A percentile compares a stretch with the other conserved stretches of the same genome.
Evolutionary conservation across 352 stramenopile species (phyloP).

Genomic region (Phytophthora multivora): DNA sequence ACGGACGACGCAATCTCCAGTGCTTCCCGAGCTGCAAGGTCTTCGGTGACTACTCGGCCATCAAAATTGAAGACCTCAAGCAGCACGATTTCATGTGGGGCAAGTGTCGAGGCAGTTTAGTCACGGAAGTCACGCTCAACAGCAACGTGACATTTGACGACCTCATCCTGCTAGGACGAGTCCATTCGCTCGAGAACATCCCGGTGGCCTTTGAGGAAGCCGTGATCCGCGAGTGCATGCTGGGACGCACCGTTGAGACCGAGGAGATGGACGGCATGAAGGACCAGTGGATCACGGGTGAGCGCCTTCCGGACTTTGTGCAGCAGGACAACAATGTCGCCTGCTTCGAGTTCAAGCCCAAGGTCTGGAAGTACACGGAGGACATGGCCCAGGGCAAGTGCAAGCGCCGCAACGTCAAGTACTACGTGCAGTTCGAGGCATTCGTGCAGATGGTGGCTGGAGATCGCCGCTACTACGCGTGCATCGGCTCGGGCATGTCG

Average conservation of each 20-base stretch:
- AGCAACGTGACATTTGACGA: slow-evolving; percentile 84
- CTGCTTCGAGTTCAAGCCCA: slow-evolving; percentile 89
- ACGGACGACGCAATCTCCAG: slow-evolving; percentile 89
- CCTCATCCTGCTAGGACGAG: slow-evolving; percentile 75
- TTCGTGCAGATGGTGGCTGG: slow-evolving; percentile 77
- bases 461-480: slow-evolving; percentile 83
- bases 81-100: slow-evolving; percentile 92
- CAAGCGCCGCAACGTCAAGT: slow-evolving; percentile 89
- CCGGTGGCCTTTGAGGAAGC: slow-evolving; percentile 85
- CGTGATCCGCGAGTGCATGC: slow-evolving; percentile 84
- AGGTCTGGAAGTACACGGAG: slow-evolving; percentile 90
- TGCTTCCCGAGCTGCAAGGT: slow-evolving; percentile 90
- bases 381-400: slow-evolving; percentile 90
- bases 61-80: slow-evolving; percentile 90
- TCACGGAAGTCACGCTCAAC: slow-evolving; percentile 85
- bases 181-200: slow-evolving; percentile 87
- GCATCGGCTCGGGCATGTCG: slow-evolving; percentile 87
- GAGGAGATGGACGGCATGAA: slow-evolving; percentile 87
- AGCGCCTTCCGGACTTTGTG: slow-evolving; percentile 84
- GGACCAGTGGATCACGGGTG: slow-evolving; percentile 85
- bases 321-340: slow-evolving; percentile 74
- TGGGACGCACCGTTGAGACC: slow-evolving; percentile 72
- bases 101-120: slow-evolving; percentile 84
- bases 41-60: slow-evolving; percentile 90
- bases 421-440: slow-evolving; percentile 89